Evolutionary conservation across 768 basidiomycete species (phyloP), one percentile per base, ranked within the genome.

Genomic region (Podaxis sp.): DNA sequence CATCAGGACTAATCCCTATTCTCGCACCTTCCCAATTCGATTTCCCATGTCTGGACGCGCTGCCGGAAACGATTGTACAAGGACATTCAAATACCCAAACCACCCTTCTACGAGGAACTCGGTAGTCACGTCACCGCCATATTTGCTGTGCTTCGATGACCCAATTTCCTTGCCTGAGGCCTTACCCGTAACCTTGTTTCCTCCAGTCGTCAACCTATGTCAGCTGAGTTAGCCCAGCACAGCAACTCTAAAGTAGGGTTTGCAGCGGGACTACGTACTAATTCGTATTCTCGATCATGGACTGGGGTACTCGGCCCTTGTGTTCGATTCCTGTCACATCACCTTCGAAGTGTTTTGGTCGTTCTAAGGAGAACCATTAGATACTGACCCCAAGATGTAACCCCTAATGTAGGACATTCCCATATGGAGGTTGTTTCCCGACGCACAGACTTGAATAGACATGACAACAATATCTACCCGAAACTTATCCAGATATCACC

Each of bases 321-420:
- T 44, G 17, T 17, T n/a, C n/a, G 42, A 6, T 44, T 44, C 42
- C 17, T 24, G 48, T 22, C 48, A 51, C 48, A 51, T 13, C 22
- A 22, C 22, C 48, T 51, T 51, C 48, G 24, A 51, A 51, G n/a
- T 24, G n/a, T 19, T 51, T 12, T 30, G 40, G 28, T 57, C 13
- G 30, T 54, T 26, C 39, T 13, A 26, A n/a, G 13, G 42, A n/a
- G 2, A 44, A 15, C 24, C 55, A 26, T 9, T 5, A 57, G 55
- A 51, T 49, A 36, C 51, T 28, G 17, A 39, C 46, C 48, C 58
- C 58, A 33, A 59, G 58, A 59, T 59, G 7, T 5, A 12, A 7
- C 19, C 17, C 46, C 48, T 9, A 33, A 24, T 24, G 33, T 15
- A 51, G 48, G 38, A 59, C 36, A 19, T 51, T 33, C 44, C 30